Conservation (phyloP, 2,329 filamentous ascomycete genomes). For the Diplodia sapinea region DNA sequence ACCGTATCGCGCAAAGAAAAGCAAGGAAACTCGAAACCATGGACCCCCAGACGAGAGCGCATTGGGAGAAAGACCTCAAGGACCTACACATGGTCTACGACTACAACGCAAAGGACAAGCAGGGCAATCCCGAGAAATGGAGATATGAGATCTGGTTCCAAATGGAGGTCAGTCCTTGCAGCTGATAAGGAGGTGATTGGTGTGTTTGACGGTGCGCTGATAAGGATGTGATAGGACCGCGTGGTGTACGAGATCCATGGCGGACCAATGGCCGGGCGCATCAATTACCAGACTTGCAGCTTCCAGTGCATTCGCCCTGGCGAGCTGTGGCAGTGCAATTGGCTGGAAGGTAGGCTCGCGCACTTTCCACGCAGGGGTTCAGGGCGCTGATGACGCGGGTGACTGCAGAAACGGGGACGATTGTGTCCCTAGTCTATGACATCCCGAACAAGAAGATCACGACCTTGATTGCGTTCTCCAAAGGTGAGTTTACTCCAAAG, state of each 20-base stretch:
- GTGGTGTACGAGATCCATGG: slow-evolving; percentile 66
- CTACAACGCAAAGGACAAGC: slow-evolving; percentile 56
- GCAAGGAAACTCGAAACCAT: background rate
- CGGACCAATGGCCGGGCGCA: slow-evolving; percentile 63
- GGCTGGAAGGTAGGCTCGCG: slow-evolving; percentile 54
- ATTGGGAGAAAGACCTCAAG: slow-evolving; percentile 59
- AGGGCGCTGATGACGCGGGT: background rate
- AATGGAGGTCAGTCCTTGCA: slow-evolving; percentile 43
- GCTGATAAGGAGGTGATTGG: background rate
- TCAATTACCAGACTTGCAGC: slow-evolving; percentile 60
- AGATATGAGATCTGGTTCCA: slow-evolving; percentile 68
- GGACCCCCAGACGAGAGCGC: slow-evolving; percentile 13
- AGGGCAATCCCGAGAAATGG: slow-evolving; percentile 63
- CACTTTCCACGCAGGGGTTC: background rate
- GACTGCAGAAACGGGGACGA: slow-evolving; percentile 64
- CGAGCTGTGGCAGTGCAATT: slow-evolving; percentile 66
- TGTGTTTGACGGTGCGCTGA: slow-evolving; percentile 1
- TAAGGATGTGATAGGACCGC: slow-evolving; percentile 39
- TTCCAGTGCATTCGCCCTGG: slow-evolving; percentile 65
- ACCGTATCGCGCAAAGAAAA: background rate
- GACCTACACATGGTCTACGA: slow-evolving; percentile 64
- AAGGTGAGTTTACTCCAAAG: slow-evolving; percentile 39
- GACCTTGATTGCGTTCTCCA: slow-evolving; percentile 61
- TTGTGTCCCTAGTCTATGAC: slow-evolving; percentile 63
- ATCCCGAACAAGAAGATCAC: slow-evolving; percentile 57